Base-by-base conservation (phyloP, 1,284 basidiomycete species). In the Cystobasidiaceae sp. region DNA sequence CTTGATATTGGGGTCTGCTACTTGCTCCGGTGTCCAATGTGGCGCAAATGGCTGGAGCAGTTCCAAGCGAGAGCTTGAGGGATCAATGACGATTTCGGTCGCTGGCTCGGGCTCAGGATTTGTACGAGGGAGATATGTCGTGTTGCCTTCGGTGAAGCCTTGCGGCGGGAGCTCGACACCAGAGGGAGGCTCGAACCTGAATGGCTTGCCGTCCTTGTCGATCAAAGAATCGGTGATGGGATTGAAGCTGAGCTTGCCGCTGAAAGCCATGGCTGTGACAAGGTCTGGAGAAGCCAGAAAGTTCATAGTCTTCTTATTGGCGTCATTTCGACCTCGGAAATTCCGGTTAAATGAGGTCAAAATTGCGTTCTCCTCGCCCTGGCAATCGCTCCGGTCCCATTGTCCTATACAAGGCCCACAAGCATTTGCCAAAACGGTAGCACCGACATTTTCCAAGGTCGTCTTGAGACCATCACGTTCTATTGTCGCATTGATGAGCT, bases 391-490 rank as follows among this genome's bases (percentile, higher is more conserved):
- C 45, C 96, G 85, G 77, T 97, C 93, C 96, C 96, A 99, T 79
- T 97, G 96, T 41, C 96, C 96, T 72, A 98, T 98, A 77, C 96
- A 99, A 32, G 96, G 96, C 58, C 96, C 96, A 73, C 96, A 98
- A 1, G 96, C 96, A 77, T 99, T 99, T 13, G 96, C 94, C 32
- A 99, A 81, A 15, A 99, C 94, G 41, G 87, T 83, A 5, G 86
- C 93, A 32, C 94, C 94, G 52, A 97, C 89, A 70, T 85, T 85
- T 75, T 93, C 83, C 39, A 98, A 80, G 45, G 83, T 83, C 11
- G 30, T 55, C 25, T 63, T 68, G 3, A 64, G 84, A 28, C 88
- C 83, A 75, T 99, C 96, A 39, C 94, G 86, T 78, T 97, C 93
- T 78, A 98, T 92, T 0, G 96, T 99, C 2, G 96, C 96, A 56